A percentile compares a stretch with the other conserved stretches of the same genome.
phyloP scores from a whole-genome alignment of 2,329 filamentous ascomycete genomes.

The Scedosporium minutisporum region DNA sequence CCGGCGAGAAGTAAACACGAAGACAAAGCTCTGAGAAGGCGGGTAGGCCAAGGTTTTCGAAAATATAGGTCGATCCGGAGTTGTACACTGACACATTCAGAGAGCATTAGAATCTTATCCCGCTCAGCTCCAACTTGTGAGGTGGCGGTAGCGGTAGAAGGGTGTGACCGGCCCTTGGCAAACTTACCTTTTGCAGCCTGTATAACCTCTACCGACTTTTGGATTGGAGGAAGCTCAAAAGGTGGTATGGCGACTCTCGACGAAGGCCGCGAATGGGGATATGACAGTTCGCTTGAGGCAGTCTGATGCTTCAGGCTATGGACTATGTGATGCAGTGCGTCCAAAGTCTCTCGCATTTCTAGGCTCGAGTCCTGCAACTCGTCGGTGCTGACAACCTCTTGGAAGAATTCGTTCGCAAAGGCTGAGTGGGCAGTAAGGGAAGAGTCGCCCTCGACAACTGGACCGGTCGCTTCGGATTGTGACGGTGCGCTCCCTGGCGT shows the following conservation, averaged over 20 bases:
- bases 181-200: conserved; percentile 9
- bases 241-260: conserved; percentile 4
- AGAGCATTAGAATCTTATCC: not conserved
- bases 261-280: conserved; percentile 12
- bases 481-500: conserved; percentile 11
- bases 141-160: not conserved
- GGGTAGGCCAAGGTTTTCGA: conserved; percentile 18
- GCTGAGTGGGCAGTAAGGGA: conserved; percentile 35
- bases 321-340: conserved; percentile 22
- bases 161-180: not conserved
- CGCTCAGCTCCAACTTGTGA: not conserved
- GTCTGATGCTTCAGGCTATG: conserved; percentile 18
- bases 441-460: conserved; percentile 32
- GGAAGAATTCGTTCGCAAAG: conserved; percentile 35
- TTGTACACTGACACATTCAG: conserved; percentile 2
- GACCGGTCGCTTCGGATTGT: conserved; percentile 16
- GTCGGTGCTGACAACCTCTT: conserved; percentile 23
- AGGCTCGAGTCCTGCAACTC: conserved; percentile 17
- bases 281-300: conserved; percentile 16
- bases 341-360: conserved; percentile 24
- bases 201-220: conserved; percentile 10
- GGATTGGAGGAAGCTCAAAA: conserved; percentile 11
- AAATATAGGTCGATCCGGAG: conserved; percentile 17
- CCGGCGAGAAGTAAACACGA: conserved; percentile 22
- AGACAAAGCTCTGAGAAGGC: conserved; percentile 22